Base-by-base conservation (phyloP, 2,329 filamentous ascomycete genomes). In the Xylariaceae sp. region DNA sequence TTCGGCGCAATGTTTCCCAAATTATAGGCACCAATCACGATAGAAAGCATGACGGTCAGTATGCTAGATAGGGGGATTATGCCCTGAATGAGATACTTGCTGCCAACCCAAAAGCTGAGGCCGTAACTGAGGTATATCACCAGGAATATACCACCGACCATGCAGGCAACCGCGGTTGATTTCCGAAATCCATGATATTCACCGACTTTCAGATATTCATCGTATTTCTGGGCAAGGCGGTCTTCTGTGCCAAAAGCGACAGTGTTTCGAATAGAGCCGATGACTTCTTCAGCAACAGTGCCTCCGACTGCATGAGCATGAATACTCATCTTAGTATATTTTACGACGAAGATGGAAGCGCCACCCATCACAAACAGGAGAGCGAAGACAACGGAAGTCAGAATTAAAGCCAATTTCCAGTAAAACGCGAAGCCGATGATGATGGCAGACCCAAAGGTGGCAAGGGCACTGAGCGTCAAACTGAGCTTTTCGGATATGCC, bases 231-330 rank as follows among this genome's bases (percentile, higher is more conserved):
- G 10, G 92, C 89, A n/a, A 97, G 80, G 59, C 92, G 91, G 52
- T 92, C 88, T 70, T 97, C 92, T 0, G 92, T 96, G 41, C 90
- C 90, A 66, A 96, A 99, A 29, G 94, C 94, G 7, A 89, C 85
- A 6, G 92, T 88, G 66, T 95, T 97, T 59, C 94, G 85, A 62
- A 97, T 87, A 1, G 92, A 96, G 70, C 89, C 92, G 65, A 99
- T 81, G 50, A 96, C 92, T 72, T 99, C 94, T 67, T 97, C 94
- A 3, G 90, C 92, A 12, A 97, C 81, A 1, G 87, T 92, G 53
- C 92, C 92, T 59, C 92, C 92, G 46, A 84, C 77, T 22, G 89
- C 92, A 65, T 95, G 96, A 0, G 89, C 83, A 49, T 86, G 78
- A 46, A 96, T 77, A 1, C 88, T 87, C 53, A 83, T 75, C 72